A percentile compares a stretch with the other conserved stretches of the same genome.
Evolutionary conservation across 1,284 basidiomycete genomes (phyloP).

Genomic region (Dichomitus squalens): DNA sequence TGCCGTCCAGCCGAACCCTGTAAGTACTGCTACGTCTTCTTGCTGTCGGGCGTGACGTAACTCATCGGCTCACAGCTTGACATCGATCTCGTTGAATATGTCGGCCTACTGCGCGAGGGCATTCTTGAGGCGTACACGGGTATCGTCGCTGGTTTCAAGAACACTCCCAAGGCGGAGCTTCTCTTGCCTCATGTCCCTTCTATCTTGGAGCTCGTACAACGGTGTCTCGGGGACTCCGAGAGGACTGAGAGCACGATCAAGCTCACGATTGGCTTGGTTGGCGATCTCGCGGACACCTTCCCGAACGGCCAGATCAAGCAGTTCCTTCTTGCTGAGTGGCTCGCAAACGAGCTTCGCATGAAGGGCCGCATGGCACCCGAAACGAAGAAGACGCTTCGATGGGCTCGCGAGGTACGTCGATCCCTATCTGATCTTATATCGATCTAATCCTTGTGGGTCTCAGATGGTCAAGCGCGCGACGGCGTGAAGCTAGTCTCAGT

Average conservation of each 20-base stretch:
- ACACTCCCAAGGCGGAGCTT: slow-evolving; percentile 69
- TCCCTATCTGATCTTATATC: background rate
- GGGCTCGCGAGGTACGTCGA: slow-evolving; percentile 76
- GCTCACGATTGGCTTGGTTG: slow-evolving; percentile 57
- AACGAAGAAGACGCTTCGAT: slow-evolving; percentile 79
- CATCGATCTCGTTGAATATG: slow-evolving; percentile 92
- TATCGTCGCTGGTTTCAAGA: slow-evolving; percentile 89
- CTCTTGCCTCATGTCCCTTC: slow-evolving; percentile 77
- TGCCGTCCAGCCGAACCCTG: slow-evolving; percentile 81
- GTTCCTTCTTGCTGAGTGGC: slow-evolving; percentile 80
- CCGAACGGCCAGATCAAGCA: slow-evolving; percentile 81
- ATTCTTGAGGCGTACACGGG: slow-evolving; percentile 98
- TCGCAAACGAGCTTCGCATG: slow-evolving; percentile 75
- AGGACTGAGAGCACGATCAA: slow-evolving; percentile 80
- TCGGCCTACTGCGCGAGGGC: slow-evolving; percentile 88
- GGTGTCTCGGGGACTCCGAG: slow-evolving; percentile 83
- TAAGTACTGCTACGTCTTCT: slow-evolving; percentile 41
- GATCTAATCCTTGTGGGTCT: slow-evolving; percentile 6
- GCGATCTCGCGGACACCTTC: slow-evolving; percentile 92
- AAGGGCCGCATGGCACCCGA: slow-evolving; percentile 69
- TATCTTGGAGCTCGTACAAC: slow-evolving; percentile 84
- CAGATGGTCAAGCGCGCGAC: slow-evolving; percentile 34
- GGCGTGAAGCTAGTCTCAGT: slow-evolving; percentile 18
- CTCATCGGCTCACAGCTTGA: slow-evolving; percentile 58
- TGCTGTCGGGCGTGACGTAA: background rate